A percentile compares a stretch with the other conserved stretches of the same genome.
These are phyloP conservation scores for Polytrichum formosum DNA, from an alignment of 225 moss, liverwort and hornwort genomes.

Conservation along the genomic window DNA sequence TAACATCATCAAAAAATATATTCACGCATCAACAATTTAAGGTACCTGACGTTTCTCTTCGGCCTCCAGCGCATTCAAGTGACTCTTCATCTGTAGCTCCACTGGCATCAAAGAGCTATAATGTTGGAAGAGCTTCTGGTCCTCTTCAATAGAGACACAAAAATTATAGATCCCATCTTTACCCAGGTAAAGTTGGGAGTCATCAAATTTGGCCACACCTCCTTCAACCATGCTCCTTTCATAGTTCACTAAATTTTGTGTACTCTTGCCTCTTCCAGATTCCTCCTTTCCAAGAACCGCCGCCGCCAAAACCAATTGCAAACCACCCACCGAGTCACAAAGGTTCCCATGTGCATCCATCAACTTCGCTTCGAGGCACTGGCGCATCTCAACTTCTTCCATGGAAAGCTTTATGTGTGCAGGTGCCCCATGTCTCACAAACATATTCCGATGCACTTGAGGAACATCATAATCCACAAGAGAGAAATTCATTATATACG, in stretches of 20 bases:
- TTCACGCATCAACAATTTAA: no score
- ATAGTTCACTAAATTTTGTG: conserved; percentile 14
- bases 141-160: conserved; percentile 22
- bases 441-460: conserved; percentile 22
- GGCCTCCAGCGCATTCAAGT: neutral
- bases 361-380: conserved; percentile 30
- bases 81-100: conserved; percentile 15
- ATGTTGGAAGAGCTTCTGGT: conserved; percentile 20
- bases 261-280: conserved; percentile 1
- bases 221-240: conserved; percentile 11
- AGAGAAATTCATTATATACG: conserved; percentile 32
- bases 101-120: conserved; percentile 13
- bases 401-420: conserved; percentile 28
- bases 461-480: conserved; percentile 27
- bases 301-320: conserved; percentile 24
- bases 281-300: neutral
- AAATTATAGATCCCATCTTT: conserved; percentile 22
- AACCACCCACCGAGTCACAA: conserved; percentile 28
- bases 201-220: conserved; percentile 26
- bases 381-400: conserved; percentile 20
- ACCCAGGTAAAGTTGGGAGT: conserved; percentile 21
- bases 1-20: no score
- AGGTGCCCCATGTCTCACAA: conserved; percentile 39
- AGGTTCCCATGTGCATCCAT: conserved; percentile 43
- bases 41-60: no score